A percentile compares a stretch with the other conserved stretches of the same genome.
These are phyloP conservation scores for Achaetomiella virescens DNA, from an alignment of 495 filamentous ascomycete genomes.

Conservation along the genomic window DNA sequence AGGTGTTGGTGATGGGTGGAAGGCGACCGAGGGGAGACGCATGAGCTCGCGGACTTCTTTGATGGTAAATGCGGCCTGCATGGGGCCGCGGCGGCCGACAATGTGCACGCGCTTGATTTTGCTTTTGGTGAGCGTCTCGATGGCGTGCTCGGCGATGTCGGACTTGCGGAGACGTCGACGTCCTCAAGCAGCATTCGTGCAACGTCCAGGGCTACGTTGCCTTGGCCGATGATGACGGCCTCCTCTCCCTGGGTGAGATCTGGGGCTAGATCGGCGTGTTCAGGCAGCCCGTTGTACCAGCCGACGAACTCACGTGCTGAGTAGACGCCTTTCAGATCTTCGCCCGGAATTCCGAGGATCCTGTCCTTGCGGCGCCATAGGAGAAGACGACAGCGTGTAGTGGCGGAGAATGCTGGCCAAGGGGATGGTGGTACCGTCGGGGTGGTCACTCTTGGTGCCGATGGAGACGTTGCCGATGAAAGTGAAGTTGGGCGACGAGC, in stretches of 20 bases:
- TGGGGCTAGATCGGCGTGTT: slow-evolving; percentile 69
- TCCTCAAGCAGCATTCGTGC: slow-evolving; percentile 76
- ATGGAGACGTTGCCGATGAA: slow-evolving; percentile 88
- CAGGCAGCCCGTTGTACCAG: slow-evolving; percentile 95
- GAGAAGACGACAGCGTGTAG: slow-evolving; percentile 87
- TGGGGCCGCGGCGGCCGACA: slow-evolving; percentile 77
- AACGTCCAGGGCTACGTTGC: slow-evolving; percentile 93
- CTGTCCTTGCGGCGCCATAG: slow-evolving; percentile 86
- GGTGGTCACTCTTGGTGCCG: slow-evolving; percentile 47
- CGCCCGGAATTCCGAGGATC: slow-evolving; percentile 72
- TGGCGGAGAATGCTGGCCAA: slow-evolving; percentile 65
- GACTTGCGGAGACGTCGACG: slow-evolving; percentile 67
- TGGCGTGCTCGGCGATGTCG: slow-evolving; percentile 78
- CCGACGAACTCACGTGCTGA: slow-evolving; percentile 93
- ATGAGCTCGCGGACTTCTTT: slow-evolving; percentile 87
- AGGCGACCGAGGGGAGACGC: slow-evolving; percentile 64
- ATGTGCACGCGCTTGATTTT: slow-evolving; percentile 73
- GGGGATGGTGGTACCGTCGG: slow-evolving; percentile 52
- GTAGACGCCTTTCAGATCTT: slow-evolving; percentile 66
- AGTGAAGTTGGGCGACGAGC: slow-evolving; percentile 75
- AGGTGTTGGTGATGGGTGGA: slow-evolving; percentile 55
- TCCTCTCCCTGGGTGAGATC: slow-evolving; percentile 72
- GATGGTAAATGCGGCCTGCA: slow-evolving; percentile 92
- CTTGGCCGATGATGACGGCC: slow-evolving; percentile 86
- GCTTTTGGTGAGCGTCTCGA: slow-evolving; percentile 67